A percentile compares a stretch with the other conserved stretches of the same genome.
Evolutionary conservation across 768 basidiomycete species (phyloP).

Genomic region (Royoungia palumana): DNA sequence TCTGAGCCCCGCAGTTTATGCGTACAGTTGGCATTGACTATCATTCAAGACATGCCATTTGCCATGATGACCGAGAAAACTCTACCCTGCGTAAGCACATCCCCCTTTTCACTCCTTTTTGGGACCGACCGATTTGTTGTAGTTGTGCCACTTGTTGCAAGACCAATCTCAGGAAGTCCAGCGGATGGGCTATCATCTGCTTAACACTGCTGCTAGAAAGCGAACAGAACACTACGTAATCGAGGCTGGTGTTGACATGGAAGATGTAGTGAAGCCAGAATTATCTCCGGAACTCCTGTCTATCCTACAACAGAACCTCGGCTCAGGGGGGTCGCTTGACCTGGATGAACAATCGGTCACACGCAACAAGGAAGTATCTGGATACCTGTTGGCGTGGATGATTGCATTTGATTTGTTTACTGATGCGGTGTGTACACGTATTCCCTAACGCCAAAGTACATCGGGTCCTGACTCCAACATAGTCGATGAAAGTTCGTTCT

Average conservation of each 20-base stretch:
- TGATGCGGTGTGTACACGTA: slow-evolving; percentile 61
- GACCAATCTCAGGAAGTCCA: slow-evolving; percentile 67
- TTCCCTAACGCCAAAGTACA: too few relatives aligned
- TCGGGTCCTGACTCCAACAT: slow-evolving; percentile 2
- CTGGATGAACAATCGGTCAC: slow-evolving; percentile 37
- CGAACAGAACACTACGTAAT: slow-evolving; percentile 83
- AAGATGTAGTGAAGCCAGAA: slow-evolving; percentile 47
- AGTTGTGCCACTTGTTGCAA: slow-evolving; percentile 80
- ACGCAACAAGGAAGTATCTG: slow-evolving; percentile 45
- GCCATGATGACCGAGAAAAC: slow-evolving; percentile 61
- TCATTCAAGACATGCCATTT: slow-evolving; percentile 64
- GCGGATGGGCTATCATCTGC: slow-evolving; percentile 70
- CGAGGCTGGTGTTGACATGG: slow-evolving; percentile 78
- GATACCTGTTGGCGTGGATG: slow-evolving; percentile 86
- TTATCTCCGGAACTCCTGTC: slow-evolving; percentile 67
- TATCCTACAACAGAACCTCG: slow-evolving; percentile 52
- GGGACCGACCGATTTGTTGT: slow-evolving; percentile 1
- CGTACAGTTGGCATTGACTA: slow-evolving; percentile 61
- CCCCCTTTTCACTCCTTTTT: not conserved
- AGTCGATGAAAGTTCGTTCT: slow-evolving; percentile 87
- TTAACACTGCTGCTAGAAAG: slow-evolving; percentile 65
- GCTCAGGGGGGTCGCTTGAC: slow-evolving; percentile 38
- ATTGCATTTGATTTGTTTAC: slow-evolving; percentile 80
- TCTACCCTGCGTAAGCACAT: slow-evolving; percentile 52
- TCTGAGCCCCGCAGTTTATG: slow-evolving; percentile 66